Base-by-base conservation (phyloP, 2,329 filamentous ascomycete species). In the Emmonsia crescens region DNA sequence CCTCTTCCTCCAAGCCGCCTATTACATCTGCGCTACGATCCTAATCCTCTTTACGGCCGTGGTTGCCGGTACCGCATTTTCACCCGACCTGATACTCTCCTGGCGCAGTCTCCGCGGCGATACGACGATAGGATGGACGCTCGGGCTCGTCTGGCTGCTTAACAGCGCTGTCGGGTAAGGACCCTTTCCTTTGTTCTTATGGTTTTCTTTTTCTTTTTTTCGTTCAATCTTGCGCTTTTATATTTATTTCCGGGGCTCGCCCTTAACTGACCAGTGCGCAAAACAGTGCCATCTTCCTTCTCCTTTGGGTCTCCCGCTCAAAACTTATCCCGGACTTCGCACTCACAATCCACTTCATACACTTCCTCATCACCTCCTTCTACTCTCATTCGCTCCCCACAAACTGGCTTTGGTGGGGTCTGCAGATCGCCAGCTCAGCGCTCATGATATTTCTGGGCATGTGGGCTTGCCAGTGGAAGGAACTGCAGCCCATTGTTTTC, bases 261-360 rank as follows among this genome's bases (percentile, higher is more conserved):
- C 14, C 12, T 9, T 57, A 19, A 1, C 33, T 16, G 14, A 38
- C 54, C 21, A 14, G 24, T 55, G 33, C 2, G 52, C 33, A 40
- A 31, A 44, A 63, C 70, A 97, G 93, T 72, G 85, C 90, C 49
- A 85, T 95, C 62, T 89, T 91, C 49, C 87, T 96, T 62, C 85
- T 96, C 58, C 77, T 93, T 60, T 80, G 97, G 62, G 85, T 99
- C 67, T 86, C 88, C 24, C 90, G 94, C 64, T 94, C 89, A 56
- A 97, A 97, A 75, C 88, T 97, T 64, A 89, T 97, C 58, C 91
- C 91, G 67, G 94, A 99, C 76, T 99, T 97, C 74, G 89, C 91
- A 38, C 79, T 96, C 29, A 96, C 93, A 2, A 83, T 96, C 21
- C 91, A 96, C 77, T 83, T 89, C 73, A 79, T 96, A 49, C 89